A percentile compares a stretch with the other conserved stretches of the same genome.
These are phyloP conservation scores for Erodium chrysanthum DNA, from an alignment of 441 rosid species.

Conservation along the genomic window DNA sequence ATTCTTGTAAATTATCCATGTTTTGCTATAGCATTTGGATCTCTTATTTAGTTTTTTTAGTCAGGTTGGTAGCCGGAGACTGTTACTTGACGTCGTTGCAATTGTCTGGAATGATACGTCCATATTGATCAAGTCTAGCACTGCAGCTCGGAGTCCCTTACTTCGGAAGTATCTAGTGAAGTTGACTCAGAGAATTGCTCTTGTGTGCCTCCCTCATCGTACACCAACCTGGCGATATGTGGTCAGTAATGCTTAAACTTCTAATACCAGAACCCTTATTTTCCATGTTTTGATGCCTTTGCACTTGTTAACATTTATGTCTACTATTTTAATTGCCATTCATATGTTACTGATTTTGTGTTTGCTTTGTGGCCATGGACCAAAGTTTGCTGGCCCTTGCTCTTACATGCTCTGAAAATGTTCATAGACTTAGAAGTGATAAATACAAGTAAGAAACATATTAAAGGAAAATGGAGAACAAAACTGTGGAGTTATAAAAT, in stretches of 20 bases:
- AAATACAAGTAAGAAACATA: background rate
- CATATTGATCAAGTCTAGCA: constrained; percentile 42
- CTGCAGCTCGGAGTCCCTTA: constrained; percentile 61
- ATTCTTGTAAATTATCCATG: background rate
- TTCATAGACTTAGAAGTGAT: background rate
- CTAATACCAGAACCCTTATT: constrained; percentile 3
- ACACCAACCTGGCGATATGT: constrained; percentile 72
- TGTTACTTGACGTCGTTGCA: constrained; percentile 53
- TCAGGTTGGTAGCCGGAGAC: constrained; percentile 65
- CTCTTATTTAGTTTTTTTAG: constrained; percentile 26
- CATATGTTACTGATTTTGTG: background rate
- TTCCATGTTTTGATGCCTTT: constrained; percentile 14
- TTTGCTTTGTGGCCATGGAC: background rate
- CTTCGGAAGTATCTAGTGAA: constrained; percentile 80
- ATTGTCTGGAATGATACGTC: constrained; percentile 53
- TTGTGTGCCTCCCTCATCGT: constrained; percentile 75
- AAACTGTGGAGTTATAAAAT: background rate
- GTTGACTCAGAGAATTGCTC: constrained; percentile 81
- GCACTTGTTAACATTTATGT: background rate
- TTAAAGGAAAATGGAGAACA: background rate
- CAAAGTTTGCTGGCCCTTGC: background rate
- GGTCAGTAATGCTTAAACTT: constrained; percentile 38
- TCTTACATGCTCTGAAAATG: background rate
- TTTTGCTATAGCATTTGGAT: constrained; percentile 18
- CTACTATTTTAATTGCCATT: constrained; percentile 5